Base-by-base conservation (phyloP, 768 basidiomycete genomes). In the Calocybe cyanea region DNA sequence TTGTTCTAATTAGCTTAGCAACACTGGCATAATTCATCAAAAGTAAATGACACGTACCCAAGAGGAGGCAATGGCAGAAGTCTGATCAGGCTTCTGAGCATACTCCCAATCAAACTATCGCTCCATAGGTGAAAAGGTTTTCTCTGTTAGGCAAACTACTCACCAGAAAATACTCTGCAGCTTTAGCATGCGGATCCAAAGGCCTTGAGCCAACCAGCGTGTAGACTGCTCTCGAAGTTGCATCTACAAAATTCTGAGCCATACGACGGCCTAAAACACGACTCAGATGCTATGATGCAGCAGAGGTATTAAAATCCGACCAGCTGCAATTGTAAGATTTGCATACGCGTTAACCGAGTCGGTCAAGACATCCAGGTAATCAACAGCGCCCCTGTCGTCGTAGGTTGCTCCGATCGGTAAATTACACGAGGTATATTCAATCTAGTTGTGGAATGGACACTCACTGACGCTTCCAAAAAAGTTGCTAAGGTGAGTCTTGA, bases 1-100 rank as follows among this genome's bases (percentile, higher is more conserved):
- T 83, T 80, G 40, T 74, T 77, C 81, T 82, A 35, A 20, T 5
- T 17, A 33, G 34, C 56, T 21, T 28, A 41, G 56, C 11, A 28
- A 6, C 11, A 11, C 6, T 13, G 14, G 31, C 35, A n/a, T 8
- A 19, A 28, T 13, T 14, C 23, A 19, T 20, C 15, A 2, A 23
- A 20, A 42, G 20, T 8, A 19, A 4, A 1, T 35, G 7, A 9
- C 18, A 40, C 66, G 40, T 61, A 81, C 83, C 81, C 80, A 80
- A 17, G 81, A 71, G 3, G 79, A 74, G 15, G 80, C 80, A 17
- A 85, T 64, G 68, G 76, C 76, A 0, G 82, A 84, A 0, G 76
- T 78, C 57, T 82, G 72, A 25, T 81, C 80, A 1, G 83, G 83
- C 2, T 77, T 70, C 55, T 85, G 73, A 31, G 70, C 76, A 54